These are phyloP conservation scores for Daldinia vernicosa DNA, from an alignment of 495 filamentous ascomycete genomes.

Conservation along the genomic window DNA sequence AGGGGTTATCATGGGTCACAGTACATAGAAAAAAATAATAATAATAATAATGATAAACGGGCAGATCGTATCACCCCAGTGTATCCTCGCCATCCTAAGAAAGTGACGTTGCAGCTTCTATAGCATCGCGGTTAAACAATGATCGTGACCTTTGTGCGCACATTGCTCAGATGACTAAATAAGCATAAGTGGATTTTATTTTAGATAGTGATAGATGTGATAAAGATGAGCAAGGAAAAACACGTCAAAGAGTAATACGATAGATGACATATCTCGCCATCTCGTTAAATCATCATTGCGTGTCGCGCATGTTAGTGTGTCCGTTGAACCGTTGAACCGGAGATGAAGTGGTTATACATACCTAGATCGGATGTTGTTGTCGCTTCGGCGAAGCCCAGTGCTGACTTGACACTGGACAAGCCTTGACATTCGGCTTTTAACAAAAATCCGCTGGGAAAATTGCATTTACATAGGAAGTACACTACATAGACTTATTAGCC, in stretches of 20 bases:
- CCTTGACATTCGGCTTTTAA: background rate
- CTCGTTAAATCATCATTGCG: background rate
- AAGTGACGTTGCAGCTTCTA: conserved; percentile 31
- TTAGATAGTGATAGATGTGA: background rate
- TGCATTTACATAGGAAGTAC: no score
- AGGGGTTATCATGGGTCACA: conserved; percentile 31
- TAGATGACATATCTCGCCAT: background rate
- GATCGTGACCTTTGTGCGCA: background rate
- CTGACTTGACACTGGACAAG: background rate
- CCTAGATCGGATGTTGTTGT: background rate
- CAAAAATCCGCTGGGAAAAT: background rate
- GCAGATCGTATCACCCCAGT: conserved; percentile 43
- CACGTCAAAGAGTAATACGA: background rate
- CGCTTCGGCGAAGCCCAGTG: background rate
- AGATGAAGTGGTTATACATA: background rate
- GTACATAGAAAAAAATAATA: background rate
- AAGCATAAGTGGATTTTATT: background rate
- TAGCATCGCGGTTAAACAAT: background rate
- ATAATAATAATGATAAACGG: background rate
- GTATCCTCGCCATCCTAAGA: conserved; percentile 27
- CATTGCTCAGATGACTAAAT: background rate
- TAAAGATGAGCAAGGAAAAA: background rate
- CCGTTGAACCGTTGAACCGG: background rate
- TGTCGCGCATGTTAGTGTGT: background rate
- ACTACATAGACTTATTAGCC: background rate